Percentiles rank a stretch among this genome's conserved stretches.
Conservation (phyloP, 306 rosid species). For the Geum urbanum region DNA sequence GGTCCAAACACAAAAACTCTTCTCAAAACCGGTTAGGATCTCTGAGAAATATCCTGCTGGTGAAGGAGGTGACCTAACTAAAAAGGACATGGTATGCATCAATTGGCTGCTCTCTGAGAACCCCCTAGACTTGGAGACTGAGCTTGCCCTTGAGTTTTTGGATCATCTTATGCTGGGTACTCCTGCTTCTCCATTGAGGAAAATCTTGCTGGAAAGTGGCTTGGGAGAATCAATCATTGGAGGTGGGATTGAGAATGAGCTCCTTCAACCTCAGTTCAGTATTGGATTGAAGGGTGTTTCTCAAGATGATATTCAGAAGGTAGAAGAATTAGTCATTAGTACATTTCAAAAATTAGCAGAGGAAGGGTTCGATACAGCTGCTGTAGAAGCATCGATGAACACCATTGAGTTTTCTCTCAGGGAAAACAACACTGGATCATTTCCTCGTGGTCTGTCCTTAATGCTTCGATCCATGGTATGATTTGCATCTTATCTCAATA, state of each 20-base stretch:
- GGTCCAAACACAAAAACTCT: slow-evolving; percentile 62
- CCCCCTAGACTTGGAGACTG: slow-evolving; percentile 83
- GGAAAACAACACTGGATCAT: slow-evolving; percentile 98
- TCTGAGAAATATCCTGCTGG: slow-evolving; percentile 90
- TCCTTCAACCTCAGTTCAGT: slow-evolving; percentile 93
- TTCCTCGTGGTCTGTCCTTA: slow-evolving; percentile 92
- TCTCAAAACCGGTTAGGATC: slow-evolving; percentile 72
- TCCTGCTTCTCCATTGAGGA: slow-evolving; percentile 95
- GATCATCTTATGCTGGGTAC: slow-evolving; percentile 98
- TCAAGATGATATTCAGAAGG: slow-evolving; percentile 71
- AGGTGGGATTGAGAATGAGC: slow-evolving; percentile 96
- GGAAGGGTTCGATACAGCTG: slow-evolving; percentile 83
- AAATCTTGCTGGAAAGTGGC: slow-evolving; percentile 88
- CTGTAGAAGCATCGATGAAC: slow-evolving; percentile 98
- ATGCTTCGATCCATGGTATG: slow-evolving; percentile 96
- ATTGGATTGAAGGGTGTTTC: slow-evolving; percentile 87
- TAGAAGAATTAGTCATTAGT: slow-evolving; percentile 64
- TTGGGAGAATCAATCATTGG: slow-evolving; percentile 98
- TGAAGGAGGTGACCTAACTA: slow-evolving; percentile 75
- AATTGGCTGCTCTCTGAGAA: slow-evolving; percentile 93
- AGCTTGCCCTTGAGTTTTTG: slow-evolving; percentile 73
- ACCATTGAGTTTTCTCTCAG: slow-evolving; percentile 96
- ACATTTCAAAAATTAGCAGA: slow-evolving; percentile 68
- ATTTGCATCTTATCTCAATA: slow-evolving; percentile 14
- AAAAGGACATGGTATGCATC: slow-evolving; percentile 85